Evolutionary conservation across 345 rosid species (phyloP), one percentile per base, ranked within the genome.

Genomic region (Streptanthus diversifolius): DNA sequence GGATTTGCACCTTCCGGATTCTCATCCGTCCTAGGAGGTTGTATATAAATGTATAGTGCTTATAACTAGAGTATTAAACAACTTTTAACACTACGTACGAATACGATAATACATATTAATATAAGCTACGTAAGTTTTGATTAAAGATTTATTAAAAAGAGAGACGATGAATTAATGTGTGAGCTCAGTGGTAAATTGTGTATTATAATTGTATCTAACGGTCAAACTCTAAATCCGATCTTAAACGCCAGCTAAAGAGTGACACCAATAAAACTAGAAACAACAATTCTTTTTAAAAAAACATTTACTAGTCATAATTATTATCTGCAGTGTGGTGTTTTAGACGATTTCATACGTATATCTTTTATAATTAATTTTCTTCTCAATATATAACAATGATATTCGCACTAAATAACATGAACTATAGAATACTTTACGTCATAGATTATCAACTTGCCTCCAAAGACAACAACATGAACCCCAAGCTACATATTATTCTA

Each of bases 21-120:
- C 70, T 61, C 69, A 43, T 75, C 79, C 79, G 79, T 75, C 74
- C 74, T 75, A 68, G 79, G 79, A 75, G 71, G 22, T 65, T 56
- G 66, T 24, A 65, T 35, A 21, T 51, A 4, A 27, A 19, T 51
- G 10, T 51, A 40, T 36, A 36, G 1, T 33, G 30, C 15, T 45
- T 24, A 58, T 33, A 57, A 55, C 17, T 25, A 58, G 33, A 15
- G 25, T 43, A 62, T 7, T 41, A 25, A 30, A 45, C 43, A 64
- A 32, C 1, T 65, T 4, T 30, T 32, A 32, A 19, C 43, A 32
- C 57, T 64, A 32, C 22, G 18, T 19, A 36, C 35, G 6, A 41
- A n/a, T 55, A 29, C 39, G 12, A 60, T 40, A 5, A 44, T n/a
- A 36, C 12, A 15, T 51, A 33, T 33, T 33, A 33, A 33, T 22